Conservation (phyloP, 164 flowering plant species). For the Aristolochia californica region DNA sequence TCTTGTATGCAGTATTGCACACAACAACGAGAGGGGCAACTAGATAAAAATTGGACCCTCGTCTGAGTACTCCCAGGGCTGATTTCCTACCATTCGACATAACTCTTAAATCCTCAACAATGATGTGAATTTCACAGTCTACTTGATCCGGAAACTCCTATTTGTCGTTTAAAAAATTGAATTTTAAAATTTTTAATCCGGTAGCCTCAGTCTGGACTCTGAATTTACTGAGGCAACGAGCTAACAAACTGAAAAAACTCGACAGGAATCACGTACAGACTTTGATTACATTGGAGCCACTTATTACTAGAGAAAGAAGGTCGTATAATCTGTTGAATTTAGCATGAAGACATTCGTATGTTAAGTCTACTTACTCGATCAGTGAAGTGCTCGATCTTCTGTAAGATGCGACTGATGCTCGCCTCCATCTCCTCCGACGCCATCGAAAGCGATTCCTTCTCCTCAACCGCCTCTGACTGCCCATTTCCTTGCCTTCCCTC, state of each 20-base stretch:
- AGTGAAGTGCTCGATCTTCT: constrained; percentile 67
- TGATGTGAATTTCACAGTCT: too few relatives aligned
- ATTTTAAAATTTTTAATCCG: too few relatives aligned
- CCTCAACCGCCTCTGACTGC: constrained; percentile 18
- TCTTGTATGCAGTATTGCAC: too few relatives aligned
- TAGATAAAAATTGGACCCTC: too few relatives aligned
- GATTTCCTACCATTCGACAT: too few relatives aligned
- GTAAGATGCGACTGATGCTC: constrained; percentile 40
- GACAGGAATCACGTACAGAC: background rate
- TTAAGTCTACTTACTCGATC: constrained; percentile 33
- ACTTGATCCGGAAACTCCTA: too few relatives aligned
- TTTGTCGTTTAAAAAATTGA: too few relatives aligned
- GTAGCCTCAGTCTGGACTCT: too few relatives aligned
- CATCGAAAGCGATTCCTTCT: constrained; percentile 22
- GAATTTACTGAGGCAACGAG: too few relatives aligned
- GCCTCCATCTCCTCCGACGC: constrained; percentile 72
- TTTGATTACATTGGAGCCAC: background rate
- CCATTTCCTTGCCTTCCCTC: constrained; percentile 16
- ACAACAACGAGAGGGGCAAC: too few relatives aligned
- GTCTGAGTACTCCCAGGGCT: too few relatives aligned
- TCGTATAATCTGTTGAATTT: background rate
- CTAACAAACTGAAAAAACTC: background rate
- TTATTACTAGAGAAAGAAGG: background rate
- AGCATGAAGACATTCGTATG: background rate
- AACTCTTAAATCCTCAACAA: too few relatives aligned